These are phyloP conservation scores for Rehmannia glutinosa DNA, from an alignment of 257 asterid species.

Conservation along the genomic window DNA sequence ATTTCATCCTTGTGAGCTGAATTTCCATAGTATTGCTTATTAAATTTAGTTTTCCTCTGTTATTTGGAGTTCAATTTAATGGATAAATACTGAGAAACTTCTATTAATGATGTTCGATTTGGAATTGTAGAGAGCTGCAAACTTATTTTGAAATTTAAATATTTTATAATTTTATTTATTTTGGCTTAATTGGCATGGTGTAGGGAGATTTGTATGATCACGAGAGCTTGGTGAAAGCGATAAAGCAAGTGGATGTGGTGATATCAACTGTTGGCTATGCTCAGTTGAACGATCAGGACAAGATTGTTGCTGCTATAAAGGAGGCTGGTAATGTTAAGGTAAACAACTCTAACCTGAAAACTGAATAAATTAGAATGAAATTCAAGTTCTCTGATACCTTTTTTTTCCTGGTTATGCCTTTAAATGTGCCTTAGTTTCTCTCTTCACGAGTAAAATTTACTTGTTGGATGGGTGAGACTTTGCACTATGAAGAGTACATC, in stretches of 20 bases:
- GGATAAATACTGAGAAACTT: background rate
- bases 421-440: too few relatives aligned
- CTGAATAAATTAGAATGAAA: background rate
- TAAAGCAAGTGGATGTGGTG: constrained; percentile 64
- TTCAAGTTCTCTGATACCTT: background rate
- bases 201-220: constrained; percentile 59
- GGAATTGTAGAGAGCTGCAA: too few relatives aligned
- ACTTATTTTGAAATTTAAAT: background rate
- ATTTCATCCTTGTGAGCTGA: constrained; percentile 26
- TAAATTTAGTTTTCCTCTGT: background rate
- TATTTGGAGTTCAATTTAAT: background rate
- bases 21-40: background rate
- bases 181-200: background rate
- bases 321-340: constrained; percentile 60
- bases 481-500: too few relatives aligned
- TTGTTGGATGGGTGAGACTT: too few relatives aligned
- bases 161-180: background rate
- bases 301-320: constrained; percentile 47
- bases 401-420: too few relatives aligned
- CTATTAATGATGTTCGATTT: too few relatives aligned
- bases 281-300: constrained; percentile 45
- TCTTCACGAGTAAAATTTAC: too few relatives aligned
- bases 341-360: background rate
- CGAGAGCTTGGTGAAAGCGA: constrained; percentile 51
- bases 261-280: constrained; percentile 45